Evolutionary conservation across 2,329 filamentous ascomycete genomes (phyloP), one percentile per base, ranked within the genome.

Genomic region (Pseudogymnoascus destructans): DNA sequence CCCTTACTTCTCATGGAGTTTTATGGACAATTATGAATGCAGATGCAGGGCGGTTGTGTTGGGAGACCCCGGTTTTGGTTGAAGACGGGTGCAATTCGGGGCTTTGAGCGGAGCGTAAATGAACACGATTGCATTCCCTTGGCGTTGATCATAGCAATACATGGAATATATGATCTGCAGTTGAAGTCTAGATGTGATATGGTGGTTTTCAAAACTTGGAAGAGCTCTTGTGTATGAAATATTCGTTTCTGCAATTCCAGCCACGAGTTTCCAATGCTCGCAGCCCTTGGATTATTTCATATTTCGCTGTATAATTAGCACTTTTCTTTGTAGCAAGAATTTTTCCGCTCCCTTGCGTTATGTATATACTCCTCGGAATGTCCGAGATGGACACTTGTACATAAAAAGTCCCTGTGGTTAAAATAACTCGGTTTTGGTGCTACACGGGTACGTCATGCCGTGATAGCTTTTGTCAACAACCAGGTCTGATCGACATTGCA

Each of bases 361-460:
- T 52, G n/a, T 52, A 17, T 30, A 13, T 10, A 52, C 46, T 30
- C 46, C 46, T 52, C 15, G 25, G 25, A 52, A 27, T 11, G 25
- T 27, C 21, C 15, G 46, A n/a, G n/a, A 30, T 8, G 46, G 5
- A n/a, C n/a, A 27, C 7, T 30, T 30, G 42, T 17, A 30, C 23
- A 49, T 27, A 15, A 13, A 27, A 52, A 2, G n/a, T 52, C 13
- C 11, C 15, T 52, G 23, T 49, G 42, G 42, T 27, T 52, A 52
- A 19, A 30, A 52, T 15, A 52, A 52, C 46, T n/a, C 25, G 9
- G n/a, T 17, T 52, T 30, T 32, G 46, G 46, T 52, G 46, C 25
- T 52, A 52, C 46, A 52, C 25, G 46, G 46, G 19, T 52, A 52
- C 25, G 46, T 52, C 46, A 52, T 52, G 46, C 46, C 46, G 46